Conservation (phyloP, 176 grass and related monocot species). For the Rhynchospora pubera region DNA sequence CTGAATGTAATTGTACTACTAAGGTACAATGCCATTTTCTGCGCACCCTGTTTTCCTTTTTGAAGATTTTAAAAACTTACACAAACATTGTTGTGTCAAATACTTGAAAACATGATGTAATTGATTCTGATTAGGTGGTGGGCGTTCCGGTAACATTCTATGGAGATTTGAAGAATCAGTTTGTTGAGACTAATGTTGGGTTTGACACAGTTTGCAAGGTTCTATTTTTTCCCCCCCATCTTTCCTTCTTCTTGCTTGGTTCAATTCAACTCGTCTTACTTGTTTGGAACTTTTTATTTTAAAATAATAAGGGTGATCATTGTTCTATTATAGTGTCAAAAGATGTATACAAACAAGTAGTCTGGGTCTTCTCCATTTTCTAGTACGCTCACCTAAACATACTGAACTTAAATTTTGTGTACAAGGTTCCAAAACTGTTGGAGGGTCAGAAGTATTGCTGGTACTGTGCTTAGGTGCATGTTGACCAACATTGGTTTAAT, state of each 20-base stretch:
- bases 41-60: neutral
- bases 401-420: neutral
- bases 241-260: neutral
- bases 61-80: neutral
- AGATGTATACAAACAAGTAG: neutral
- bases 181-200: constrained; percentile 76
- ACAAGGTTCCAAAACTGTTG: neutral
- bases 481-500: neutral
- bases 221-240: constrained; percentile 14
- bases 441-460: neutral
- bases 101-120: constrained; percentile 12
- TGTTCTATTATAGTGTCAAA: neutral
- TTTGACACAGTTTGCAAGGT: constrained; percentile 86
- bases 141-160: constrained; percentile 74
- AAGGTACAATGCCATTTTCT: constrained; percentile 35
- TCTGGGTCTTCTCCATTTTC: neutral
- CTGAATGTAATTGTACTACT: constrained; percentile 64
- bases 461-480: neutral
- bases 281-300: constrained; percentile 6
- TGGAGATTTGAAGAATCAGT: constrained; percentile 82
- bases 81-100: neutral
- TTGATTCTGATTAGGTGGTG: constrained; percentile 49
- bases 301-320: neutral
- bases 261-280: neutral
- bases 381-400: neutral